Evolutionary conservation across 2,329 filamentous ascomycete genomes (phyloP).

Genomic region (Ophiostoma tasmaniense): DNA sequence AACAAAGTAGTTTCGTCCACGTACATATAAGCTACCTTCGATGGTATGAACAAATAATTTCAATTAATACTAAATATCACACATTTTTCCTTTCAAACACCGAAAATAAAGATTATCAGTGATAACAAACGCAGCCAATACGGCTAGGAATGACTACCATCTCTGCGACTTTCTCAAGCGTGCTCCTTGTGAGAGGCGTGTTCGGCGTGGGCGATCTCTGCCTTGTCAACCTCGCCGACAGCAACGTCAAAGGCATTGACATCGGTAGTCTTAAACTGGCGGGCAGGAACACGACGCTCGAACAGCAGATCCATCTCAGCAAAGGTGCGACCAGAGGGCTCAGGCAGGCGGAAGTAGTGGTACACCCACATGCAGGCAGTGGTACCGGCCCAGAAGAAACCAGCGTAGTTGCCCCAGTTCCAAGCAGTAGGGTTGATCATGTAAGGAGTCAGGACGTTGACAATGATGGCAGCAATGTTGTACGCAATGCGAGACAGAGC

Average conservation of each 20-base stretch:
- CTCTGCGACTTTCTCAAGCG: neutral
- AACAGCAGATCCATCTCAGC: slow-evolving; percentile 50
- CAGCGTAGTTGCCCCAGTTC: slow-evolving; percentile 41
- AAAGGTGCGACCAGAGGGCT: slow-evolving; percentile 45
- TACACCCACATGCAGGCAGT: slow-evolving; percentile 40
- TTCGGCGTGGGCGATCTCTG: neutral
- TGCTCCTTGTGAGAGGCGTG: neutral
- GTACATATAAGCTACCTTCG: no score
- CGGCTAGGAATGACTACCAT: neutral
- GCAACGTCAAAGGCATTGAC: slow-evolving; percentile 12
- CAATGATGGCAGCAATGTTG: slow-evolving; percentile 40
- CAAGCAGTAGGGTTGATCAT: slow-evolving; percentile 39
- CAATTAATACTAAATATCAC: no score
- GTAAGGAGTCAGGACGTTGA: slow-evolving; percentile 38
- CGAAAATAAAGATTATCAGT: no score
- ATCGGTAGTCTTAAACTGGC: slow-evolving; percentile 23
- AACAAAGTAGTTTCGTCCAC: no score
- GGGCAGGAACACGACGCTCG: slow-evolving; percentile 34
- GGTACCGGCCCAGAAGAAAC: slow-evolving; percentile 39
- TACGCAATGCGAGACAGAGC: slow-evolving; percentile 38
- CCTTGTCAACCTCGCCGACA: slow-evolving; percentile 6
- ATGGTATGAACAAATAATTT: no score
- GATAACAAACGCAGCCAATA: neutral
- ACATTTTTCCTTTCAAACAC: no score
- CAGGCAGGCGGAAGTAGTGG: slow-evolving; percentile 44